Evolutionary conservation across 129 eudicot species (phyloP).

Genomic region (Flaveria ramosissima): DNA sequence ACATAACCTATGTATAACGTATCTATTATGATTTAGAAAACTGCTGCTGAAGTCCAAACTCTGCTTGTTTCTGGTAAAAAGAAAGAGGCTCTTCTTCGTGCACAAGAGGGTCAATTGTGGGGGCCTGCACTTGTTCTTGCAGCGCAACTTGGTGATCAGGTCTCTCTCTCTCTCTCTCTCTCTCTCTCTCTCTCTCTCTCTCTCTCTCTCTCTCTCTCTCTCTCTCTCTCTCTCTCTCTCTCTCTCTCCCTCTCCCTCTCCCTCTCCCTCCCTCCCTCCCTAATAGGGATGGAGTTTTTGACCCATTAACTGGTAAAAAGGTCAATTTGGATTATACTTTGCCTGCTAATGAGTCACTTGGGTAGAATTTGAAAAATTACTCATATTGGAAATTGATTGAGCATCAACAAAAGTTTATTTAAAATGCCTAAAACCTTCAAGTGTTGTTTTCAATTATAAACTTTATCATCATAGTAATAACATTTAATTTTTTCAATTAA

Average conservation of each 20-base stretch:
- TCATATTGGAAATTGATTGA: not conserved
- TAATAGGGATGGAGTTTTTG: not conserved
- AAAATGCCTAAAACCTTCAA: conserved; percentile 2
- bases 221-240: not conserved
- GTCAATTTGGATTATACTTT: not conserved
- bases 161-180: conserved; percentile 27
- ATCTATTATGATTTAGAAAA: conserved; percentile 51
- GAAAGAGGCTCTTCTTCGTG: conserved; percentile 81
- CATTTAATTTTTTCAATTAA: not conserved
- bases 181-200: not conserved
- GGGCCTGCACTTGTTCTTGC: conserved; percentile 96
- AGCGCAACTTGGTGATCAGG: conserved; percentile 97
- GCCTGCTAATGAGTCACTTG: not conserved
- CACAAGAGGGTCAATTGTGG: conserved; percentile 96
- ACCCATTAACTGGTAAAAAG: not conserved
- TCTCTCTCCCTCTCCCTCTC: not conserved
- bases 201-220: not conserved
- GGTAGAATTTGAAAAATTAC: not conserved
- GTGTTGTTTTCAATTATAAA: not conserved
- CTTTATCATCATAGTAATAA: not conserved
- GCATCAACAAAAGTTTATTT: not conserved
- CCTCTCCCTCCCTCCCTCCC: not conserved
- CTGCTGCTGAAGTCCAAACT: conserved; percentile 83
- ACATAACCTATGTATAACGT: not conserved
- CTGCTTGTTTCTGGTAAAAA: conserved; percentile 90